A percentile compares a stretch with the other conserved stretches of the same genome.
Evolutionary conservation across 2,329 filamentous ascomycete genomes (phyloP).

Genomic region (Fonsecaea erecta): DNA sequence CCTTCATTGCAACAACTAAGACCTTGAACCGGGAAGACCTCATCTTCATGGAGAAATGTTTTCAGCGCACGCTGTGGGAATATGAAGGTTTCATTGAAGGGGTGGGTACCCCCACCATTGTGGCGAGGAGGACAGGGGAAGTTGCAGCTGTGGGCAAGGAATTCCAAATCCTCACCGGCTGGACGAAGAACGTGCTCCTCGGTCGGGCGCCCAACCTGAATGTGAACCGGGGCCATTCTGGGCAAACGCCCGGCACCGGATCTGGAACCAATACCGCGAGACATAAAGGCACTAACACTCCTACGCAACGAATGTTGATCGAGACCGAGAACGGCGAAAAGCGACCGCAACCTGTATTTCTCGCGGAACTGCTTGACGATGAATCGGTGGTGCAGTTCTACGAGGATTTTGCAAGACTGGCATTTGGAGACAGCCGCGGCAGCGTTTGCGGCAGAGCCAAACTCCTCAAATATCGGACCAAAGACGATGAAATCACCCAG

Average conservation of each 20-base stretch:
- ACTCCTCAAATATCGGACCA: conserved; percentile 85
- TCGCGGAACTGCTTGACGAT: conserved; percentile 91
- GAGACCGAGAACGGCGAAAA: conserved; percentile 39
- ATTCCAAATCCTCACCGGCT: conserved; percentile 93
- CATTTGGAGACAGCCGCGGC: conserved; percentile 87
- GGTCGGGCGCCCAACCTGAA: conserved; percentile 88
- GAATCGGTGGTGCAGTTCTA: conserved; percentile 94
- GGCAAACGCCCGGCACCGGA: conserved; percentile 42
- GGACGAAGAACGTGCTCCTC: conserved; percentile 86
- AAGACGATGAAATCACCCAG: conserved; percentile 54
- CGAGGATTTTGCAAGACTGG: conserved; percentile 89
- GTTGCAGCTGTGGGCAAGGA: conserved; percentile 96
- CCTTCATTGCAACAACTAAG: conserved; percentile 88
- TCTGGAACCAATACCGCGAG: conserved; percentile 47
- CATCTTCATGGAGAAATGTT: conserved; percentile 96
- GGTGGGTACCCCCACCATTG: conserved; percentile 86
- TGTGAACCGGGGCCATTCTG: conserved; percentile 69
- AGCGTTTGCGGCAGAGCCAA: conserved; percentile 83
- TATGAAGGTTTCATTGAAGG: conserved; percentile 91
- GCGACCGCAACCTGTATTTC: conserved; percentile 77
- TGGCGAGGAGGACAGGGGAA: conserved; percentile 89
- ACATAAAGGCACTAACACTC: conserved; percentile 55
- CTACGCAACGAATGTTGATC: conserved; percentile 36
- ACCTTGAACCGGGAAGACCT: conserved; percentile 87
- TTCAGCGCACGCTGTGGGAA: conserved; percentile 89